Evolutionary conservation across 2,329 filamentous ascomycete species (phyloP).

Genomic region (Verticillium alfalfae): DNA sequence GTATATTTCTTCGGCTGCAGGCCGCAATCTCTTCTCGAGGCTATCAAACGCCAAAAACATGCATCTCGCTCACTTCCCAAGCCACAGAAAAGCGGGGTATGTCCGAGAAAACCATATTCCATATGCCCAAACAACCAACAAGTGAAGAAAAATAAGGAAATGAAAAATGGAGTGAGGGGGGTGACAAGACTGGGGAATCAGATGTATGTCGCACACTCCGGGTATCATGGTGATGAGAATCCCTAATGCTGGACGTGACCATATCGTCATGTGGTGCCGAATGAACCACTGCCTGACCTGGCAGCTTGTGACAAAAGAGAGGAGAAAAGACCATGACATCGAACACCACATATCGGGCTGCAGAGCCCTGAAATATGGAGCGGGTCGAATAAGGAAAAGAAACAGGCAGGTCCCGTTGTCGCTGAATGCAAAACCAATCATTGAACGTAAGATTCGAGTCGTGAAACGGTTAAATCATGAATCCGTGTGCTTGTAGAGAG

Average conservation of each 20-base stretch:
- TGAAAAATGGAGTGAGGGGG: conserved; percentile 8
- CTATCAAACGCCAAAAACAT: neutral
- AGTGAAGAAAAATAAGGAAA: conserved; percentile 1
- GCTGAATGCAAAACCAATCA: neutral
- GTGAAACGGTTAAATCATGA: neutral
- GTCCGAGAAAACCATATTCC: neutral
- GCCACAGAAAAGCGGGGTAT: neutral
- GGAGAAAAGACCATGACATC: neutral
- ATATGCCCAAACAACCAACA: neutral
- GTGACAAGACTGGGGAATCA: conserved; percentile 11
- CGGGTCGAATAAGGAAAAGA: neutral
- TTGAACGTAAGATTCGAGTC: neutral
- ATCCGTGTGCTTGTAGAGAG: neutral
- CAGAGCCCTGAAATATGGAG: neutral
- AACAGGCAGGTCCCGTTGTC: neutral
- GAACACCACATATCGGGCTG: neutral
- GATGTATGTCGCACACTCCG: conserved; percentile 14
- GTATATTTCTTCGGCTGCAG: neutral
- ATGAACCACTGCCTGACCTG: neutral
- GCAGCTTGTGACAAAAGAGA: neutral
- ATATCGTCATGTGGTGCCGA: conserved; percentile 3
- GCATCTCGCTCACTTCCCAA: neutral
- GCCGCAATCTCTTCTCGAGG: neutral
- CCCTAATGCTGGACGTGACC: conserved; percentile 11
- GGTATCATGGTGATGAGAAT: conserved; percentile 10